Evolutionary conservation across 306 rosid genomes (phyloP).

Genomic region (Vachellia collinsii): DNA sequence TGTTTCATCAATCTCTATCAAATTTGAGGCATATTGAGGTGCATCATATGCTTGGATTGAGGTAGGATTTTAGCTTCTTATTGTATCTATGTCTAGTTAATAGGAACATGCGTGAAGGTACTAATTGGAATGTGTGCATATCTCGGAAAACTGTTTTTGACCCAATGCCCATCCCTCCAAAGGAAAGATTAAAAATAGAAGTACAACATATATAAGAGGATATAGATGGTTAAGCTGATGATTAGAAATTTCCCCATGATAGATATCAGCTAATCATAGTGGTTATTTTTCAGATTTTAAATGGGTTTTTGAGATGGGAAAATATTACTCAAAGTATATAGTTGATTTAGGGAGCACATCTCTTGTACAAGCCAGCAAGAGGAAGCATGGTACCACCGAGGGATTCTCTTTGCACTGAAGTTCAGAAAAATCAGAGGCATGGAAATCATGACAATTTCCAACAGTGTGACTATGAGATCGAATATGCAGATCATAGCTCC

Average conservation of each 20-base stretch:
- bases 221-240: background rate
- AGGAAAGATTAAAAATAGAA: background rate
- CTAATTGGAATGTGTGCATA: background rate
- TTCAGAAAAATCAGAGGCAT: constrained; percentile 54
- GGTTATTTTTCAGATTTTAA: constrained; percentile 23
- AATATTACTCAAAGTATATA: constrained; percentile 34
- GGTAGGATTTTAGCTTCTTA: background rate
- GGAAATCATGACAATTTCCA: constrained; percentile 48
- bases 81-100: constrained; percentile 10
- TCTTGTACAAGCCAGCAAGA: constrained; percentile 67
- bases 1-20: background rate
- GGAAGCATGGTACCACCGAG: constrained; percentile 48
- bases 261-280: background rate
- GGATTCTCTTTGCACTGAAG: constrained; percentile 65
- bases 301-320: constrained; percentile 21
- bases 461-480: constrained; percentile 88
- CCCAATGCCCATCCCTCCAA: background rate
- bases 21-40: constrained; percentile 1
- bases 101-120: background rate
- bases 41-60: constrained; percentile 17
- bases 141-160: background rate
- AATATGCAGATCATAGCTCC: constrained; percentile 82
- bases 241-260: constrained; percentile 15
- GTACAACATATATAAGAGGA: background rate
- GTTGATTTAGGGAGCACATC: constrained; percentile 73